Evolutionary conservation across 2,329 filamentous ascomycete genomes (phyloP), one percentile per base, ranked within the genome.

Genomic region (Cyclaneusma minus): DNA sequence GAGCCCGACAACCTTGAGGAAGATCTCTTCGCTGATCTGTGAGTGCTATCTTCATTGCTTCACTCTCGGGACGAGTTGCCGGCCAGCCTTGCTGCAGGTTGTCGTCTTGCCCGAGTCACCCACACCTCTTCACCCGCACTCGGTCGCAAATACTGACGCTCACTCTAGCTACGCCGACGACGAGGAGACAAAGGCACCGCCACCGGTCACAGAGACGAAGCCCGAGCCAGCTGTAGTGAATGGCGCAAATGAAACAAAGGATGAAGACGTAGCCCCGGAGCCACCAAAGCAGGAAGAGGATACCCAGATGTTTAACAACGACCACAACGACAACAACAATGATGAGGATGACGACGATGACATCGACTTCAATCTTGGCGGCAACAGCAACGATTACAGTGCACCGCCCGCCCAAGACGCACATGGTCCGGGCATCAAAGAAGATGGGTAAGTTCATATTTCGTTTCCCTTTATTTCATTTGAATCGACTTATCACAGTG

Each of bases 11-110:
- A 81, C 40, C 74, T 83, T 40, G 84, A 93, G 42, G 85, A 93
- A 47, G 84, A 93, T 64, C 79, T 93, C 55, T 93, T 93, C 54
- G 84, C 84, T 44, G 85, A 93, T 57, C 69, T 93, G 84, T 93
- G 62, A 57, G 82, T 66, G 30, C 14, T n/a, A 19, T 19, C 16
- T 11, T 28, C 25, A 13, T 7, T 13, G 14, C 12, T 15, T 12
- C 12, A 3, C 13, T 11, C 4, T 16, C 7, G 15, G 12, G 9
- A 16, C 13, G 23, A 13, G 7, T 7, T 16, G 22, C 21, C 22
- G 21, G 16, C 11, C 7, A 7, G 9, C 25, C n/a, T n/a, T 12
- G 25, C 23, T 13, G n/a, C 16, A 17, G 24, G 28, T 17, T 33
- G 16, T 12, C 21, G 13, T 19, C 10, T 29, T 13, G 16, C 12